A percentile compares a stretch with the other conserved stretches of the same genome.
phyloP scores from a whole-genome alignment of 176 grass and related monocot genomes.

The Avena insularis region DNA sequence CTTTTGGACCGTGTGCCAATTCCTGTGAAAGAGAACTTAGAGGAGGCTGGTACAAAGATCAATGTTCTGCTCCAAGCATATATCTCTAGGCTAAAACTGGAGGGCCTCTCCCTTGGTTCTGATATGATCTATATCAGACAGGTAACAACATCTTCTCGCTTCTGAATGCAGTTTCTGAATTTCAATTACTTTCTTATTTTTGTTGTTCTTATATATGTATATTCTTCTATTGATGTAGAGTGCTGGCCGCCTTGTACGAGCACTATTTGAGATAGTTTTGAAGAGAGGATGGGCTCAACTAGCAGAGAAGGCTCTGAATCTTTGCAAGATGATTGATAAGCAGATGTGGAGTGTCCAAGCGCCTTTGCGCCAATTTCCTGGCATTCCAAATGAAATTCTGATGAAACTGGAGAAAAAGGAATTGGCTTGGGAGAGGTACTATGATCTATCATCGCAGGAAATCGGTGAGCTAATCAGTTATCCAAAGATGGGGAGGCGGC shows the following conservation, averaged over 20 bases:
- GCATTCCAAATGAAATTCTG: slow-evolving; percentile 93
- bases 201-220: slow-evolving; percentile 41
- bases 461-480: slow-evolving; percentile 87
- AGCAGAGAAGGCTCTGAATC: slow-evolving; percentile 86
- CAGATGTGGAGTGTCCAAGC: slow-evolving; percentile 96
- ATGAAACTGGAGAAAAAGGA: slow-evolving; percentile 95
- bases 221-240: slow-evolving; percentile 64
- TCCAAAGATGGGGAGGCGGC: slow-evolving; percentile 70
- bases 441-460: slow-evolving; percentile 88
- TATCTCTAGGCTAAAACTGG: slow-evolving; percentile 82
- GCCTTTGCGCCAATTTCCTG: slow-evolving; percentile 82
- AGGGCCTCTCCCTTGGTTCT: slow-evolving; percentile 86
- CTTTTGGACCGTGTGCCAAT: slow-evolving; percentile 81
- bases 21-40: slow-evolving; percentile 88
- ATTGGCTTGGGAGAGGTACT: slow-evolving; percentile 89
- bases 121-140: slow-evolving; percentile 97
- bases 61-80: slow-evolving; percentile 87
- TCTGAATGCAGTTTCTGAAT: not conserved
- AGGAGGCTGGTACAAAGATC: slow-evolving; percentile 90
- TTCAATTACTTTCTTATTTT: slow-evolving; percentile 27
- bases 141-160: slow-evolving; percentile 52
- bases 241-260: slow-evolving; percentile 77
- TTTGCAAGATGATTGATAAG: slow-evolving; percentile 96
- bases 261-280: slow-evolving; percentile 87
- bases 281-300: slow-evolving; percentile 96